phyloP scores from a whole-genome alignment of 805 yeast species.

The Barnettozyma siamensis region DNA sequence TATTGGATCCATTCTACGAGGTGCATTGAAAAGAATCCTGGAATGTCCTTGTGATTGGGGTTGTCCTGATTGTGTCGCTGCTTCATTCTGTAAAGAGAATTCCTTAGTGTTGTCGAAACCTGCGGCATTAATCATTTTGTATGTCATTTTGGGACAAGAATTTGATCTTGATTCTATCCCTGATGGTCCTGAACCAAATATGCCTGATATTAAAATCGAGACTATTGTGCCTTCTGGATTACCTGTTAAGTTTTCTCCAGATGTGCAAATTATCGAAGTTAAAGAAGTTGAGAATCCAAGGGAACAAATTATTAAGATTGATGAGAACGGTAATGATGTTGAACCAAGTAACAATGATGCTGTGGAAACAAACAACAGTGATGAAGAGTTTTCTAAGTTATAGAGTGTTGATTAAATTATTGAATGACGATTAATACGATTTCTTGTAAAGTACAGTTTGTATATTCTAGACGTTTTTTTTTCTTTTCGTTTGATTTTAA shows the following conservation, averaged over 20 bases:
- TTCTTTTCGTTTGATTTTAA: too few species aligned
- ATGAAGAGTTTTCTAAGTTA: constrained; percentile 6
- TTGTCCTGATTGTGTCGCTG: constrained; percentile 80
- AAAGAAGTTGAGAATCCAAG: constrained; percentile 1
- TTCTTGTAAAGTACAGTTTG: background rate
- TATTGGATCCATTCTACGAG: constrained; percentile 56
- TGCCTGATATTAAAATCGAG: constrained; percentile 65
- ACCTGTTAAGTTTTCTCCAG: constrained; percentile 55
- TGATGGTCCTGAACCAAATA: constrained; percentile 71
- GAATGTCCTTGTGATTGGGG: constrained; percentile 68
- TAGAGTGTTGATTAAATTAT: background rate
- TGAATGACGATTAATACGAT: too few species aligned
- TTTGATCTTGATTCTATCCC: constrained; percentile 42
- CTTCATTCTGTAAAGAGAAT: constrained; percentile 73
- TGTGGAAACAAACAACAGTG: too few species aligned
- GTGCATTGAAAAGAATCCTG: constrained; percentile 52
- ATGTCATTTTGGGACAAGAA: constrained; percentile 50
- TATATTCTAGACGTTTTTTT: too few species aligned
- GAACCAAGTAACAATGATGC: background rate
- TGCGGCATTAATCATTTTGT: constrained; percentile 70
- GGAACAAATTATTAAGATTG: constrained; percentile 4
- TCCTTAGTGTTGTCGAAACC: constrained; percentile 81
- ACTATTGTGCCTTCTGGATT: constrained; percentile 53
- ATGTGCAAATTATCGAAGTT: constrained; percentile 50
- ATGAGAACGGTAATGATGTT: constrained; percentile 1